phyloP scores from a whole-genome alignment of 345 rosid species.

The rapeseed (Brassica napus) region DNA sequence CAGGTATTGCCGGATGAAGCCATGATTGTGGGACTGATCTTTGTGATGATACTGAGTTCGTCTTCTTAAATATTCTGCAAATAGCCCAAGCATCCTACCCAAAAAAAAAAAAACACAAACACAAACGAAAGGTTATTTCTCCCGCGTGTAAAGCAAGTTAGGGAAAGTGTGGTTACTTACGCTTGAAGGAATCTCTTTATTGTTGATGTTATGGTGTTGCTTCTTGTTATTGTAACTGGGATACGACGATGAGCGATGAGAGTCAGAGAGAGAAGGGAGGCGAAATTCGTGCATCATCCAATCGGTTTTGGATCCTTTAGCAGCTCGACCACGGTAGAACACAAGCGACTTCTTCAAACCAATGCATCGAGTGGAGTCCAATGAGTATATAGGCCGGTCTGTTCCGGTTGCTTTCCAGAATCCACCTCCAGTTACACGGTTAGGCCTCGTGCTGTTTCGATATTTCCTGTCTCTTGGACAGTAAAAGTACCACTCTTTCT shows the following conservation, averaged over 20 bases:
- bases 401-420: constrained; percentile 99
- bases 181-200: constrained; percentile 60
- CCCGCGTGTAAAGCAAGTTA: constrained; percentile 11
- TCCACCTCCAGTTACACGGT: constrained; percentile 91
- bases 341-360: constrained; percentile 93
- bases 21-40: constrained; percentile 65
- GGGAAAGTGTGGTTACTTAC: constrained; percentile 41
- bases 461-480: constrained; percentile 93
- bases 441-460: constrained; percentile 86
- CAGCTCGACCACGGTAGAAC: constrained; percentile 91
- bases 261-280: constrained; percentile 65
- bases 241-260: constrained; percentile 36
- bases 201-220: constrained; percentile 24
- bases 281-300: constrained; percentile 99
- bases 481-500: constrained; percentile 94
- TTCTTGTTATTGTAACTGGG: constrained; percentile 26
- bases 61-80: constrained; percentile 92
- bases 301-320: constrained; percentile 88
- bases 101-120: background rate
- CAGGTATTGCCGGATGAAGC: constrained; percentile 28
- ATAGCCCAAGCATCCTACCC: constrained; percentile 94
- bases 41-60: constrained; percentile 64
- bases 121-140: background rate
- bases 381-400: constrained; percentile 89
- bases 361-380: constrained; percentile 70